Evolutionary conservation across 139 green algal species (phyloP).

Genomic region (Chlorella sp.): DNA sequence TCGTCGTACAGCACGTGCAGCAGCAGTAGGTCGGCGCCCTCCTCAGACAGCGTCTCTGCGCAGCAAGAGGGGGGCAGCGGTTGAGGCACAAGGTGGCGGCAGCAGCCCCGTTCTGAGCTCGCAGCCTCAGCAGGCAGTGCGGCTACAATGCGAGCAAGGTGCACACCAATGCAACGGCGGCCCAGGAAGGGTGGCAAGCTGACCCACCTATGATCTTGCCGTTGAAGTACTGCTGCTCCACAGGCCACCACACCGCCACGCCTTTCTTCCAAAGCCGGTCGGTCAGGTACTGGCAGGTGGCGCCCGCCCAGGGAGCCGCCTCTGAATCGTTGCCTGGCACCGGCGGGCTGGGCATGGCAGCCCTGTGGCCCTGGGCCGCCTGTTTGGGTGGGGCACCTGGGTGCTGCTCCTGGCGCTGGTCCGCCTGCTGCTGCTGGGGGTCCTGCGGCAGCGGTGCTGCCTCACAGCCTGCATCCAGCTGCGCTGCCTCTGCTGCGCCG

Average conservation of each 20-base stretch:
- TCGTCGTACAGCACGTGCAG: conserved; percentile 5
- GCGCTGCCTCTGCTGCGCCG: too few relatives aligned
- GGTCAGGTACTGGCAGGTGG: not conserved
- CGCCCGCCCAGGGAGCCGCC: not conserved
- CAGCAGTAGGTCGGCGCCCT: not conserved
- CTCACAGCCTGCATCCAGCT: not conserved
- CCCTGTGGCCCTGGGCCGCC: not conserved
- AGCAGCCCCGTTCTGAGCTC: not conserved
- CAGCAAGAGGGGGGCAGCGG: not conserved
- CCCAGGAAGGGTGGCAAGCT: not conserved
- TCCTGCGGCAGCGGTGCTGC: not conserved
- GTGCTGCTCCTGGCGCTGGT: not conserved
- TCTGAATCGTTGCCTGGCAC: not conserved
- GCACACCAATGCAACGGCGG: not conserved
- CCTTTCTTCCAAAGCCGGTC: not conserved
- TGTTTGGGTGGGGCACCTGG: not conserved
- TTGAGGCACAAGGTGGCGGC: not conserved
- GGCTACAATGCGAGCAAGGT: not conserved
- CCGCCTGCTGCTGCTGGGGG: not conserved
- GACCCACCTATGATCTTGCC: not conserved
- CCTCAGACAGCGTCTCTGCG: not conserved
- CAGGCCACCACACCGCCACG: conserved; percentile 9
- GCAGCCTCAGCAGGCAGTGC: not conserved
- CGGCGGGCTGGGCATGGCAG: not conserved
- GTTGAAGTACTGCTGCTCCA: not conserved